Evolutionary conservation across 768 basidiomycete species (phyloP), one percentile per base, ranked within the genome.

Genomic region (Termitomyces sp.): DNA sequence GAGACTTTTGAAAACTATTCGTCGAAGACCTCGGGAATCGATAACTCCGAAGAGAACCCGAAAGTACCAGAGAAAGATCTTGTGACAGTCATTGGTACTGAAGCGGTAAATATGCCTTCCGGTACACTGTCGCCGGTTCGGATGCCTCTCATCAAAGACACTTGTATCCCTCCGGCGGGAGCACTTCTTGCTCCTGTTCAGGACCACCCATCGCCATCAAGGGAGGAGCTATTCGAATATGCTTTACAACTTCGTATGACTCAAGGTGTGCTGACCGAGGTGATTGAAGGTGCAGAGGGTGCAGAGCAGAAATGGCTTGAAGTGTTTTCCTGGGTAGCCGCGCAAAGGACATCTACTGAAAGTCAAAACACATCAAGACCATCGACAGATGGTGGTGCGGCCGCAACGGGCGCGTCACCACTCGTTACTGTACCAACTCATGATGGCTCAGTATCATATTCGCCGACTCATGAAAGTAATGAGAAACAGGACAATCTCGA

Each of bases 201-300:
- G 4, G 83, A 82, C 60, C 74, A 80, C 51, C 78, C 82, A 2
- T 53, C 60, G 4, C 76, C 82, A 0, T 80, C 83, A 3, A 72
- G 76, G 7, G 74, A 78, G 21, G 85, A 90, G 40, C 64, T 77
- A 11, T 89, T 97, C 60, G 90, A 90, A 64, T 78, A 87, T 53
- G 86, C 89, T 19, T 73, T 97, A 45, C 89, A 97, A 69, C 70
- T 98, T 33, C 78, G 94, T 31, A 90, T 96, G 81, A 90, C 94
- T 0, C 86, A 91, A 65, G 84, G 88, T 48, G 83, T 86, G 6
- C 72, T 98, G 49, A 79, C 80, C 17, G 97, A 98, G 71, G 81
- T 86, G 37, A 79, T 89, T 17, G 87, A 94, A 38, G 96, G 97
- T 0, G 79, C 93, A 0, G 92, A 95, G 63, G 82, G 84, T 41